Base-by-base conservation (phyloP, 2,329 filamentous ascomycete species). In the Trichoderma endophyticum region DNA sequence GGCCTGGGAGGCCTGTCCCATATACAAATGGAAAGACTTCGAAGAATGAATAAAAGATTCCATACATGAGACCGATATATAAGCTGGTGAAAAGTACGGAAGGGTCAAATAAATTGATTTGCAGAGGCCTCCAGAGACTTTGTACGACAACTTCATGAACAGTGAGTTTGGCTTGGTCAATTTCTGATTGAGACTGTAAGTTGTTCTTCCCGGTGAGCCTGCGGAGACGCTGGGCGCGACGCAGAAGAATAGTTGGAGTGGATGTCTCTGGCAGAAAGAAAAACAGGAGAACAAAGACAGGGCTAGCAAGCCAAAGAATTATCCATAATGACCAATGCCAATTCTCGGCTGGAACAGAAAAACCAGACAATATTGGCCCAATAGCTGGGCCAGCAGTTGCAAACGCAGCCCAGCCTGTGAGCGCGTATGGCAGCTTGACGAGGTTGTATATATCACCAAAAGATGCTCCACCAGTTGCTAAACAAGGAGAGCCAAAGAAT, bases 361-460 rank as follows among this genome's bases (percentile, higher is more conserved):
- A 68, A n/a, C 65, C 54, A 6, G 65, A 59, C 8, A 68, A 26
- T n/a, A 68, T n/a, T 12, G 65, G 65, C 8, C 65, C 54, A 15
- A 68, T 59, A 18, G 65, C 65, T 18, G 65, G 65, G 4, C 65
- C 65, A 15, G 36, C 54, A 24, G 65, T 68, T 4, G 65, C 54
- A 24, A 60, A 68, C n/a, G 65, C 54, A 48, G 54, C 65, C 65
- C 54, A 68, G 54, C 51, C 54, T 12, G 65, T 85, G 72, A 91
- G 82, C 2, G 85, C 84, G 73, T 89, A 89, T 0, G 89, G 88
- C 0, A 90, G 79, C 30, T 86, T 82, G 73, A 87, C 81, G 21
- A 68, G 65, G 88, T 83, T 85, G 76, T 87, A 89, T 76, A 87
- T 84, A 73, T 88, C 86, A 57, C 82, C 82, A 0, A 87, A 80